These are phyloP conservation scores for Oemleria cerasiformis DNA, from an alignment of 306 rosid species.

Conservation along the genomic window DNA sequence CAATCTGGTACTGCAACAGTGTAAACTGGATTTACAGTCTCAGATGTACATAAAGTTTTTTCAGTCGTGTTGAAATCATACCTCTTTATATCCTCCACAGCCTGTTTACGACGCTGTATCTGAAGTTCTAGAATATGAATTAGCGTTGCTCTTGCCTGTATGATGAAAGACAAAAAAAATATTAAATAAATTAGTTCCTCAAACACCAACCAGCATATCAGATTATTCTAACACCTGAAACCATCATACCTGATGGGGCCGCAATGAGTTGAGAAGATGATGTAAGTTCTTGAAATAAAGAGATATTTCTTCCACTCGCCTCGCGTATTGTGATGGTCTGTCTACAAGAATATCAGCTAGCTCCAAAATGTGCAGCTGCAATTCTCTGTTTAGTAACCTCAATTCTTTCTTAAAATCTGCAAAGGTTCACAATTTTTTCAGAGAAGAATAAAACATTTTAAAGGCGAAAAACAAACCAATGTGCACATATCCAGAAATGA, in stretches of 20 bases:
- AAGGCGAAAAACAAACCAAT: background rate
- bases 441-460: background rate
- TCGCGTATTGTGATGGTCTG: slow-evolving; percentile 92
- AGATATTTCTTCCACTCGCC: slow-evolving; percentile 95
- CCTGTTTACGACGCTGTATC: slow-evolving; percentile 82
- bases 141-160: slow-evolving; percentile 83
- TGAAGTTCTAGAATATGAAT: slow-evolving; percentile 89
- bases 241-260: slow-evolving; percentile 78
- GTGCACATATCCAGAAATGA: background rate
- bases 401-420: slow-evolving; percentile 86
- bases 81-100: slow-evolving; percentile 93
- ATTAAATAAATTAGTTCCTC: background rate
- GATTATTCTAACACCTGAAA: background rate
- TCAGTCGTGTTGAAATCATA: slow-evolving; percentile 23
- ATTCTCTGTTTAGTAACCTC: slow-evolving; percentile 79
- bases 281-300: slow-evolving; percentile 86
- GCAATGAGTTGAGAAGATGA: slow-evolving; percentile 84
- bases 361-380: slow-evolving; percentile 83
- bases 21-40: background rate
- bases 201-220: background rate
- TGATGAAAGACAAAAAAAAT: slow-evolving; percentile 15
- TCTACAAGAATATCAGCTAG: slow-evolving; percentile 92
- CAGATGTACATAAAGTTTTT: background rate
- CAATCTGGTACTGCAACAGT: background rate
- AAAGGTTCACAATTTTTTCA: slow-evolving; percentile 14